A percentile compares a stretch with the other conserved stretches of the same genome.
These are phyloP conservation scores for Podila epicladia DNA, from an alignment of 192 early-diverging fungal genomes.

Conservation along the genomic window DNA sequence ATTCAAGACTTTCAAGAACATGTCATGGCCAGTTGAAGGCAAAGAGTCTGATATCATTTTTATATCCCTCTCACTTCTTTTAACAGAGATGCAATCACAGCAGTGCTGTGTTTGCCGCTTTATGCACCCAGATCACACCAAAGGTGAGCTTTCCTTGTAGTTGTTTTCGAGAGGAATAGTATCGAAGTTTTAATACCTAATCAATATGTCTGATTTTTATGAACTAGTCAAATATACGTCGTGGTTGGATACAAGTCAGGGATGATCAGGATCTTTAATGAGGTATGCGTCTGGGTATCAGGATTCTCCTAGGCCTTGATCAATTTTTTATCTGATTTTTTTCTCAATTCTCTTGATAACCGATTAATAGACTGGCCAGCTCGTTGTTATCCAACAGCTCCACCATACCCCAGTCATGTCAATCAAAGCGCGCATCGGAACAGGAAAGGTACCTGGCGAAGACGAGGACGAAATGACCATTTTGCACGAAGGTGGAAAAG, in stretches of 20 bases:
- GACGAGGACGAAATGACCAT: constrained; percentile 67
- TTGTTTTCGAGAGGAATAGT: no score
- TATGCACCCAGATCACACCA: constrained; percentile 59
- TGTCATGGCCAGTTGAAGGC: no score
- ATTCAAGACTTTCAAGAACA: background rate
- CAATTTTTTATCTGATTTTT: no score
- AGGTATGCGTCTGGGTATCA: constrained; percentile 23
- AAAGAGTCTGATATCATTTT: background rate
- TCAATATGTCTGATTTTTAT: background rate
- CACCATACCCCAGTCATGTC: constrained; percentile 55
- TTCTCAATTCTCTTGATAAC: background rate
- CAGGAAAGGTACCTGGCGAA: constrained; percentile 37
- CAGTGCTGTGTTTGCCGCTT: constrained; percentile 59
- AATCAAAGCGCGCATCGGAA: constrained; percentile 59
- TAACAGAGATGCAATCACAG: constrained; percentile 58
- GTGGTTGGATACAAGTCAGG: constrained; percentile 66
- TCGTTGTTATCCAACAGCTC: constrained; percentile 59
- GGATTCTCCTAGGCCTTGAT: no score
- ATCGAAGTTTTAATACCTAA: background rate
- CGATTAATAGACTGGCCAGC: constrained; percentile 49
- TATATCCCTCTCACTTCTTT: background rate
- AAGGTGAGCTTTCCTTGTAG: constrained; percentile 31
- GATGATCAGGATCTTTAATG: constrained; percentile 62
- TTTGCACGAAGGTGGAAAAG: constrained; percentile 56
- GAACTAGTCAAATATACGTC: constrained; percentile 56